Conservation (phyloP, 78 protist species). For the Chrysochromulina parva region DNA sequence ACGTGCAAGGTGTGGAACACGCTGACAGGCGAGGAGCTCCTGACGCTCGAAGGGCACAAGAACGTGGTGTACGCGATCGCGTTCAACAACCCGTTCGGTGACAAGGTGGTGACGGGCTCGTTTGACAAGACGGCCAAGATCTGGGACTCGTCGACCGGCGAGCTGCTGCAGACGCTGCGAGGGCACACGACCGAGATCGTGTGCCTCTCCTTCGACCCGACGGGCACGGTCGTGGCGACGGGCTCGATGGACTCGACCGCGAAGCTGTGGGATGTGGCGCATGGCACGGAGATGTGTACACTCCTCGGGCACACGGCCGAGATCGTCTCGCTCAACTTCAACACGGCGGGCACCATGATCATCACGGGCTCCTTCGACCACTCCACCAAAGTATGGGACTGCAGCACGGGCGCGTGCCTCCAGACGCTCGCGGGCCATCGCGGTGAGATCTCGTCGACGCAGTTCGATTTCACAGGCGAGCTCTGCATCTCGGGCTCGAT, state of each 20-base stretch:
- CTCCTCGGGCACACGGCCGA: constrained; percentile 74
- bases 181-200: constrained; percentile 78
- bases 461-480: constrained; percentile 52
- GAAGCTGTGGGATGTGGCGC: constrained; percentile 64
- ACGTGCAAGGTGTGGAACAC: constrained; percentile 78
- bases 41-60: constrained; percentile 75
- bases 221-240: constrained; percentile 55
- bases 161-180: constrained; percentile 46
- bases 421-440: constrained; percentile 64
- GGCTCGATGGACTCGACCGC: constrained; percentile 78
- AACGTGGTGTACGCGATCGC: constrained; percentile 80
- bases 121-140: constrained; percentile 76
- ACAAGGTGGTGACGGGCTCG: constrained; percentile 61
- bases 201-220: constrained; percentile 63
- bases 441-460: constrained; percentile 43
- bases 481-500: constrained; percentile 49
- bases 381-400: constrained; percentile 69
- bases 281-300: constrained; percentile 51
- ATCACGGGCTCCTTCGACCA: constrained; percentile 77
- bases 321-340: constrained; percentile 63
- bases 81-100: constrained; percentile 77
- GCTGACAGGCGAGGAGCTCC: constrained; percentile 63
- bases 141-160: constrained; percentile 68
- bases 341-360: constrained; percentile 39
- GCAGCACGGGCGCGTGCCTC: constrained; percentile 47